phyloP scores from a whole-genome alignment of 2,329 filamentous ascomycete genomes.

The Botryotinia narcissicola region DNA sequence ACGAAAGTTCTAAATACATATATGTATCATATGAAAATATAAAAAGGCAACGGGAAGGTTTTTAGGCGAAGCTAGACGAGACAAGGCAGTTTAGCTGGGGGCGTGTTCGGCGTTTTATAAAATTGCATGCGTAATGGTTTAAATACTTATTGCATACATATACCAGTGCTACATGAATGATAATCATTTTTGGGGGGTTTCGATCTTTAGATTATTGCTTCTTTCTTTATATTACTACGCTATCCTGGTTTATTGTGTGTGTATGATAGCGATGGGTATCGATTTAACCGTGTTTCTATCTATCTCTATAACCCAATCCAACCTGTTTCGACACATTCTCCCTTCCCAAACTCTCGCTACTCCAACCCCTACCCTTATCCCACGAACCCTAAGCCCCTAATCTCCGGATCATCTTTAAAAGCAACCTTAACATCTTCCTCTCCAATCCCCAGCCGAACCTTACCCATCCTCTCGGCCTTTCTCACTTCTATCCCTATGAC shows the following conservation, averaged over 20 bases:
- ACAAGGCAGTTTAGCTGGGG: not conserved
- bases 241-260: not conserved
- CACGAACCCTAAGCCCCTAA: constrained; percentile 53
- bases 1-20: constrained; percentile 63
- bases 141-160: not conserved
- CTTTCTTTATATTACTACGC: not conserved
- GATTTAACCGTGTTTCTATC: not conserved
- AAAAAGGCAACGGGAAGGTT: not conserved
- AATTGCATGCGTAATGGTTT: not conserved
- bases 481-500: constrained; percentile 80
- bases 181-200: not conserved
- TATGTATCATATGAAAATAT: constrained; percentile 6
- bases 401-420: constrained; percentile 81
- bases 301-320: not conserved
- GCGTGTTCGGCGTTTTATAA: constrained; percentile 5
- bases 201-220: not conserved
- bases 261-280: not conserved
- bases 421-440: constrained; percentile 88
- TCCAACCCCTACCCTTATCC: not conserved
- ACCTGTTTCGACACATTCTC: not conserved
- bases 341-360: not conserved
- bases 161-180: constrained; percentile 4
- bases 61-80: not conserved
- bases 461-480: constrained; percentile 80
- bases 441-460: constrained; percentile 79